Percentiles rank a stretch among this genome's conserved stretches.
Evolutionary conservation across 257 asterid genomes (phyloP).

Genomic region (Solanum infundibuliforme): DNA sequence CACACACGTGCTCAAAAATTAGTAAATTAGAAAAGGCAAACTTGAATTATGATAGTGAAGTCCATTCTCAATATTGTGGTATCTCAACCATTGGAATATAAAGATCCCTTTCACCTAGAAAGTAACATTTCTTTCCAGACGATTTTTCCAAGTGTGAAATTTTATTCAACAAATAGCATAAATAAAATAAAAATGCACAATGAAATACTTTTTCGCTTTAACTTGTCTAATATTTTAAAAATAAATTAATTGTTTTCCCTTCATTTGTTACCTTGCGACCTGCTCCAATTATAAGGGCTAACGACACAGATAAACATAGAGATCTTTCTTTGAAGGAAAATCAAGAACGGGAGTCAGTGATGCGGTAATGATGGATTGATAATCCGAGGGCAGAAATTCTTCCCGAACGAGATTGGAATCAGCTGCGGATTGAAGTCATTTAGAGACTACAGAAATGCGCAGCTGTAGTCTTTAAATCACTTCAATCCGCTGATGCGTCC

Average conservation of each 20-base stretch:
- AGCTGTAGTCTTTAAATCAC: neutral
- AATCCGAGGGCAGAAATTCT: neutral
- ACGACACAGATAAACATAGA: too few species aligned
- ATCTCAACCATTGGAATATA: neutral
- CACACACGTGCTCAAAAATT: too few species aligned
- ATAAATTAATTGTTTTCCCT: neutral
- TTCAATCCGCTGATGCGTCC: neutral
- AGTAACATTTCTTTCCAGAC: slow-evolving; percentile 7
- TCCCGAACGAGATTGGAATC: neutral
- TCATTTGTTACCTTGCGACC: neutral
- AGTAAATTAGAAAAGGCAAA: neutral
- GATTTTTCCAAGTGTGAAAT: slow-evolving; percentile 1
- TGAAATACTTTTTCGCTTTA: neutral
- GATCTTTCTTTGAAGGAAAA: too few species aligned
- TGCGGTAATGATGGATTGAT: neutral
- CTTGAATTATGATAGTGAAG: neutral
- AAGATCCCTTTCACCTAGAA: slow-evolving; percentile 3
- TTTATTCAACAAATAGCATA: neutral
- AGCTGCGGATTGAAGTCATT: neutral
- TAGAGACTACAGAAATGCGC: neutral
- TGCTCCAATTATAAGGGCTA: too few species aligned
- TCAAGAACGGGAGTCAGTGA: too few species aligned
- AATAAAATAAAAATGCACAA: neutral
- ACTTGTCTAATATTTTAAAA: neutral
- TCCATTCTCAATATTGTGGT: slow-evolving; percentile 5